These are phyloP conservation scores for Isoetes engelmannii DNA, from an alignment of 83 land plant genomes.

Conservation along the genomic window DNA sequence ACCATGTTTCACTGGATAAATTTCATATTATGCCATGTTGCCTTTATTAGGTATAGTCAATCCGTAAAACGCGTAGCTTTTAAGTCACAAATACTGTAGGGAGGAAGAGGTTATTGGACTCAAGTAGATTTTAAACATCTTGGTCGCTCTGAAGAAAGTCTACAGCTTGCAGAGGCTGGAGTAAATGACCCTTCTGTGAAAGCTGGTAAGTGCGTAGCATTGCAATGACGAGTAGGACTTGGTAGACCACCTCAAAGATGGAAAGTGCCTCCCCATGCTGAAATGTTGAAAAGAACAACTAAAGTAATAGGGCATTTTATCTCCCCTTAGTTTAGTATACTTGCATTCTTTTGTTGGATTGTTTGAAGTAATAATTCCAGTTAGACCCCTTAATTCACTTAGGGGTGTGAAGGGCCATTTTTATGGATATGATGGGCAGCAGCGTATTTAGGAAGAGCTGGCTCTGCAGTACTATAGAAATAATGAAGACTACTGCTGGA, in stretches of 20 bases:
- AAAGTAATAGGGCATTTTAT: no score
- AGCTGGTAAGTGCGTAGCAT: slow-evolving; percentile 70
- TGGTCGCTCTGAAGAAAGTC: slow-evolving; percentile 57
- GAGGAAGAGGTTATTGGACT: slow-evolving; percentile 88
- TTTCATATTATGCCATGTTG: no score
- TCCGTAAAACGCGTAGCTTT: slow-evolving; percentile 45
- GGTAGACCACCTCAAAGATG: slow-evolving; percentile 90
- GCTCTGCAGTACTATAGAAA: slow-evolving; percentile 84
- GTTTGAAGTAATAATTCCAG: slow-evolving; percentile 54
- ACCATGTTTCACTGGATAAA: no score
- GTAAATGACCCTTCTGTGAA: slow-evolving; percentile 67
- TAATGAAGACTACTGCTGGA: slow-evolving; percentile 77
- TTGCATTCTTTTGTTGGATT: no score
- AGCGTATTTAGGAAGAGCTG: slow-evolving; percentile 75
- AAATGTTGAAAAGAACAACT: slow-evolving; percentile 35
- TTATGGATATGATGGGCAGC: slow-evolving; percentile 76
- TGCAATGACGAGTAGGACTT: slow-evolving; percentile 76
- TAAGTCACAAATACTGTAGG: slow-evolving; percentile 34
- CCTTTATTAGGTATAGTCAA: slow-evolving; percentile 54
- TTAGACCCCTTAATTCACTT: slow-evolving; percentile 69
- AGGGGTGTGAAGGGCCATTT: slow-evolving; percentile 63
- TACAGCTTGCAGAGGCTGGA: slow-evolving; percentile 67
- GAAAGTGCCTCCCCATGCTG: slow-evolving; percentile 62
- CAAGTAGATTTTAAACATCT: slow-evolving; percentile 77
- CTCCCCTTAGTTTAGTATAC: no score